Evolutionary conservation across 2,329 filamentous ascomycete genomes (phyloP).

Genomic region (Alternaria postmessia): DNA sequence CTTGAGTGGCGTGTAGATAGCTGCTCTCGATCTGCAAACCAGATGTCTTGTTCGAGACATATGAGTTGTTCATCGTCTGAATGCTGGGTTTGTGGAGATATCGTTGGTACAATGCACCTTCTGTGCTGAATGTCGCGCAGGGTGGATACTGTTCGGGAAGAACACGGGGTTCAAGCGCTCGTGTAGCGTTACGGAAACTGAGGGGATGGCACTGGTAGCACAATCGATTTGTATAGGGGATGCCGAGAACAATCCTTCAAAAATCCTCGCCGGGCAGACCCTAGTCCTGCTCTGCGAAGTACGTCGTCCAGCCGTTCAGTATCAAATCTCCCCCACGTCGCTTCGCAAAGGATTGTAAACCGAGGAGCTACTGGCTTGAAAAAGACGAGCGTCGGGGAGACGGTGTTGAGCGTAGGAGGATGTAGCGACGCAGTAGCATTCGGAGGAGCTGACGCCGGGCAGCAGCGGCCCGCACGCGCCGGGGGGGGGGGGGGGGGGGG

Average conservation of each 20-base stretch:
- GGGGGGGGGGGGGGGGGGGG: no score
- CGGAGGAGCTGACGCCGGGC: neutral
- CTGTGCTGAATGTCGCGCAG: neutral
- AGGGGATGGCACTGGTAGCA: neutral
- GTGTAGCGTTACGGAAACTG: neutral
- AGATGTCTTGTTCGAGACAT: neutral
- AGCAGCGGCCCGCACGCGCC: constrained; percentile 4
- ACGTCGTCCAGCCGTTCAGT: neutral
- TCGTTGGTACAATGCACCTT: constrained; percentile 1
- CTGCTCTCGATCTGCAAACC: neutral
- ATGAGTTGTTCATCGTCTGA: neutral
- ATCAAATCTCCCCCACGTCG: neutral
- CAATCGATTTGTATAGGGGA: neutral
- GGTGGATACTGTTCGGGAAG: constrained; percentile 1
- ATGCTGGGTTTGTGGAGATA: neutral
- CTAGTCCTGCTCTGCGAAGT: neutral
- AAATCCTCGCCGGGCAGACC: neutral
- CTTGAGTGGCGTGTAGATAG: neutral
- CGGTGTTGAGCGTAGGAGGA: neutral
- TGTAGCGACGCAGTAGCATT: neutral
- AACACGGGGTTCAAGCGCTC: neutral
- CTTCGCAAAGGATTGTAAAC: neutral
- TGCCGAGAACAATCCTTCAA: neutral
- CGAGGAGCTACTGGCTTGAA: neutral
- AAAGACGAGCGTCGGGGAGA: neutral